Conservation (phyloP, 2,329 filamentous ascomycete genomes). For the Trichoderma harzianum region DNA sequence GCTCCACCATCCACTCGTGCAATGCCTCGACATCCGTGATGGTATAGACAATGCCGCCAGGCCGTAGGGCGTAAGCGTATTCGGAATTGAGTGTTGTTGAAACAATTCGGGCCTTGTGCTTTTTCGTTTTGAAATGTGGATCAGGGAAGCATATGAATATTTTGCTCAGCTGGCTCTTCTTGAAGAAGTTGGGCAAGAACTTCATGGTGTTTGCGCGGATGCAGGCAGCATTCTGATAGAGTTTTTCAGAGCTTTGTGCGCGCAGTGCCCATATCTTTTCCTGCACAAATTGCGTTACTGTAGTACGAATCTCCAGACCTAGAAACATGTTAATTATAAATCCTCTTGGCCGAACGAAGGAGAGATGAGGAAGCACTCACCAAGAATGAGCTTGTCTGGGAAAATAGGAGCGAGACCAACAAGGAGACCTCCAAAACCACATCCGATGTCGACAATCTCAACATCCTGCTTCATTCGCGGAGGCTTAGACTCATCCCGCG, state of each 20-base stretch:
- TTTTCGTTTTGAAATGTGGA: slow-evolving; percentile 94
- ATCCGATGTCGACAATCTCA: slow-evolving; percentile 94
- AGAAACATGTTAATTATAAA: not conserved
- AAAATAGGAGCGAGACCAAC: slow-evolving; percentile 79
- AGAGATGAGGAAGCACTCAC: slow-evolving; percentile 42
- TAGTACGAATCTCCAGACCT: slow-evolving; percentile 90
- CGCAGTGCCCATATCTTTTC: slow-evolving; percentile 82
- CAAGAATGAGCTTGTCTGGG: slow-evolving; percentile 78
- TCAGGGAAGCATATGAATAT: slow-evolving; percentile 99
- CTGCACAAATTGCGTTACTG: slow-evolving; percentile 87
- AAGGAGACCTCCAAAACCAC: slow-evolving; percentile 88
- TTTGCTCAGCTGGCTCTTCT: slow-evolving; percentile 73
- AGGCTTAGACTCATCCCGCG: slow-evolving; percentile 30
- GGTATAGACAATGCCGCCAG: slow-evolving; percentile 86
- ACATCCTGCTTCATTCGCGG: slow-evolving; percentile 57
- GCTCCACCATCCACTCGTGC: slow-evolving; percentile 87
- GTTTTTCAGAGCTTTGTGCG: slow-evolving; percentile 52
- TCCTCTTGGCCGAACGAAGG: not conserved
- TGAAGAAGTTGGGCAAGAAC: slow-evolving; percentile 97
- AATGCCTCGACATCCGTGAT: slow-evolving; percentile 97
- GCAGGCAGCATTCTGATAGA: slow-evolving; percentile 84
- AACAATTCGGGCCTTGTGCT: slow-evolving; percentile 95
- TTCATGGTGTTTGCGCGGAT: slow-evolving; percentile 97
- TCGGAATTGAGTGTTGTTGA: slow-evolving; percentile 84
- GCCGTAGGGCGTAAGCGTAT: slow-evolving; percentile 82